These are phyloP conservation scores for Monosporascus sp. DNA, from an alignment of 2,329 filamentous ascomycete genomes.

Conservation along the genomic window DNA sequence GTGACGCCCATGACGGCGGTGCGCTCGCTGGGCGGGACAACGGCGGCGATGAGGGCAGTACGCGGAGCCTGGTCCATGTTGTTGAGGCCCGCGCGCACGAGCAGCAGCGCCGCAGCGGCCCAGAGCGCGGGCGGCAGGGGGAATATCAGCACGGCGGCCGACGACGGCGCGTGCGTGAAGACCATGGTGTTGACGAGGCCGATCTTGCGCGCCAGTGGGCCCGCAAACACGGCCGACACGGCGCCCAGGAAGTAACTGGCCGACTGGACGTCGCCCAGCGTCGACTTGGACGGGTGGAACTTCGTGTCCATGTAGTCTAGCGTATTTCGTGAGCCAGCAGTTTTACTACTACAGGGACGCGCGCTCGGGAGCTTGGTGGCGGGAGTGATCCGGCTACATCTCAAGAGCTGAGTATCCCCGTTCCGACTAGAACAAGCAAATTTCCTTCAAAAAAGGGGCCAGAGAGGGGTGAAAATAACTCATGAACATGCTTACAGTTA, in stretches of 20 bases:
- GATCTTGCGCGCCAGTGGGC: conserved; percentile 51
- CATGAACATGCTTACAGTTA: conserved; percentile 28
- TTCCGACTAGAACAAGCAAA: too few relatives aligned
- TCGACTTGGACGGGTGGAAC: conserved; percentile 50
- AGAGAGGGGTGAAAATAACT: too few relatives aligned
- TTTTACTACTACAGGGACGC: too few relatives aligned
- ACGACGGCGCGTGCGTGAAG: conserved; percentile 58
- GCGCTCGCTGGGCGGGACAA: conserved; percentile 58
- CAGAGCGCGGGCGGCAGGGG: conserved; percentile 47
- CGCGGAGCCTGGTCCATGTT: conserved; percentile 66
- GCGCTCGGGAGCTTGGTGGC: too few relatives aligned
- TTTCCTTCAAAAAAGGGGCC: too few relatives aligned
- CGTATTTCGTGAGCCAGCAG: too few relatives aligned
- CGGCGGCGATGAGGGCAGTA: conserved; percentile 60
- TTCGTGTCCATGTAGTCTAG: conserved; percentile 49
- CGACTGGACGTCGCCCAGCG: conserved; percentile 55
- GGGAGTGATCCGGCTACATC: too few relatives aligned
- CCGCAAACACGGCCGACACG: conserved; percentile 50
- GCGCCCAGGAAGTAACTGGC: conserved; percentile 48
- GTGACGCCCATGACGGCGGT: conserved; percentile 70
- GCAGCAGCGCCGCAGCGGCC: conserved; percentile 49
- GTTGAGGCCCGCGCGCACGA: conserved; percentile 57
- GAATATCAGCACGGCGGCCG: conserved; percentile 55
- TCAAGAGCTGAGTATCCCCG: too few relatives aligned
- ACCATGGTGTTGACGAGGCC: conserved; percentile 63